A percentile compares a stretch with the other conserved stretches of the same genome.
Conservation (phyloP, 2,329 filamentous ascomycete genomes). For the Aspergillus intermedius region DNA sequence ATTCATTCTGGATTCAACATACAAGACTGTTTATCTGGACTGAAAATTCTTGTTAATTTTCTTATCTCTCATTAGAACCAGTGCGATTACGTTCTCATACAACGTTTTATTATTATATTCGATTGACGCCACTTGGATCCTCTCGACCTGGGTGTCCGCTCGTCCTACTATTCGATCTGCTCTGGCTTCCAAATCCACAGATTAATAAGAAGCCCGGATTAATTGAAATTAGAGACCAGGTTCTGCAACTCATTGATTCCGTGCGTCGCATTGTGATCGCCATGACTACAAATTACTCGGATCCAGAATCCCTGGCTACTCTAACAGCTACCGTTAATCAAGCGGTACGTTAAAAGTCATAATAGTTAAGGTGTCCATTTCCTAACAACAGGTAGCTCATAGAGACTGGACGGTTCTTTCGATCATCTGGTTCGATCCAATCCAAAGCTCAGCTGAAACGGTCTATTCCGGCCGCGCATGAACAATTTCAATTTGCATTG, state of each 20-base stretch:
- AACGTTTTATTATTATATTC: neutral
- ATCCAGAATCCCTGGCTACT: slow-evolving; percentile 30
- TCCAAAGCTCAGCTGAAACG: slow-evolving; percentile 31
- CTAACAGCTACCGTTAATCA: slow-evolving; percentile 32
- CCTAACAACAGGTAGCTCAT: slow-evolving; percentile 30
- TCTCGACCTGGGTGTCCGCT: neutral
- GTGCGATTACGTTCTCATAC: slow-evolving; percentile 10
- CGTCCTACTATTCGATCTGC: neutral
- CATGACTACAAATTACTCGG: slow-evolving; percentile 20
- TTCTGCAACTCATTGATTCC: neutral
- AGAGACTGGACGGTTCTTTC: slow-evolving; percentile 37
- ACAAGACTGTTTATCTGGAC: no score
- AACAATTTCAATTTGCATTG: slow-evolving; percentile 34
- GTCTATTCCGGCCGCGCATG: slow-evolving; percentile 31
- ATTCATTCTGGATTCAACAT: no score
- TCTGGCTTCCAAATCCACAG: neutral
- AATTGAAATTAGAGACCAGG: neutral
- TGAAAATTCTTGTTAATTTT: no score
- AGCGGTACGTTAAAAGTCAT: slow-evolving; percentile 23
- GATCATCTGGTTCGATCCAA: slow-evolving; percentile 28
- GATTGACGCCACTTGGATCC: neutral
- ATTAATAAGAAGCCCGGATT: neutral
- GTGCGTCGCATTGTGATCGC: neutral
- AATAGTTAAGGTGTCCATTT: neutral
- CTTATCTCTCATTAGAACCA: neutral